Conservation (phyloP, 2,329 filamentous ascomycete species). For the Penicillium brasilianum region DNA sequence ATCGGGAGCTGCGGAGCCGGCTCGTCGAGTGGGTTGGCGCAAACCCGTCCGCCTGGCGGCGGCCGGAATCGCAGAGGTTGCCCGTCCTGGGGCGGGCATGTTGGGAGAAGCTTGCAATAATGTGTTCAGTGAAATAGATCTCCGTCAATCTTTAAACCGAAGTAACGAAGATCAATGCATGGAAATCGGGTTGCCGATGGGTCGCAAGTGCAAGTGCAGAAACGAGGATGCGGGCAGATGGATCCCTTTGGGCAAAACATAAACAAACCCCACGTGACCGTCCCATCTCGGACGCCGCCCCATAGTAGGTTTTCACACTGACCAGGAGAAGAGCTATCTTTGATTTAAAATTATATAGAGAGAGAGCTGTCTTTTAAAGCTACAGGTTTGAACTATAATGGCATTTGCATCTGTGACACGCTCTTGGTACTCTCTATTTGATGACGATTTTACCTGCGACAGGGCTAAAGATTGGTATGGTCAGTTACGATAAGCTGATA, state of each 20-base stretch:
- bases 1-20: constrained; percentile 58
- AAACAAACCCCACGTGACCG: constrained; percentile 34
- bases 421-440: too few species aligned
- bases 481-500: background rate
- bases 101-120: constrained; percentile 17
- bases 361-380: too few species aligned
- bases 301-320: background rate
- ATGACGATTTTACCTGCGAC: too few species aligned
- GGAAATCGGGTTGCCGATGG: constrained; percentile 11
- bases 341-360: too few species aligned
- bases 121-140: background rate
- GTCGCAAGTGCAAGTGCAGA: constrained; percentile 12
- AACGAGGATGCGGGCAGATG: constrained; percentile 14
- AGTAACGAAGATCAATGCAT: constrained; percentile 12
- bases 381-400: too few species aligned
- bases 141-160: background rate
- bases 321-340: background rate
- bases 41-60: constrained; percentile 57
- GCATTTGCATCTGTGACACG: too few species aligned
- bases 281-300: background rate
- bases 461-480: too few species aligned
- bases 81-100: constrained; percentile 62
- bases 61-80: constrained; percentile 53
- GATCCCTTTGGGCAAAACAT: constrained; percentile 28
- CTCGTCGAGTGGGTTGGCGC: constrained; percentile 58